Conservation (phyloP, 2,329 filamentous ascomycete species). For the Colletotrichum costaricense region DNA sequence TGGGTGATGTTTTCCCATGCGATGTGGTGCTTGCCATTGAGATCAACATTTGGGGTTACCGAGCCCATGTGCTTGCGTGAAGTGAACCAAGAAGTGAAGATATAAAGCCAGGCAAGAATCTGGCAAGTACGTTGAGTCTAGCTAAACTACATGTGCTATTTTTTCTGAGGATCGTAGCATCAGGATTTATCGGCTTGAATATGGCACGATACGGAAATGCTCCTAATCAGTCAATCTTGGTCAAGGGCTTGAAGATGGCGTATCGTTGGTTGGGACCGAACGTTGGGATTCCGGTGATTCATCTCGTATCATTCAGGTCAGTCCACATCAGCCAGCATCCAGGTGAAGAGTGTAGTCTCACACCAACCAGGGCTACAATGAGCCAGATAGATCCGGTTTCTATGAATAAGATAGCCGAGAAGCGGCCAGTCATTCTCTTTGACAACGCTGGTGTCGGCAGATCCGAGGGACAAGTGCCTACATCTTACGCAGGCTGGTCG, state of each 20-base stretch:
- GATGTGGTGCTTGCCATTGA: background rate
- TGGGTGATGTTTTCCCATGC: background rate
- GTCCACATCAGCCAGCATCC: background rate
- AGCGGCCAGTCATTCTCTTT: background rate
- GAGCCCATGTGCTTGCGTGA: no score
- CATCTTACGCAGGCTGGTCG: background rate
- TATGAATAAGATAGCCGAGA: background rate
- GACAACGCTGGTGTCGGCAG: background rate
- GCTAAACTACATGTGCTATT: no score
- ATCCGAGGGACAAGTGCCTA: background rate
- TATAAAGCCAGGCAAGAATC: background rate
- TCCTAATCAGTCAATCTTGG: background rate
- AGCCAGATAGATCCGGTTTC: background rate
- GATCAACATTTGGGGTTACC: background rate
- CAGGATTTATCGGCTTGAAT: background rate
- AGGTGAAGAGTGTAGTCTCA: background rate
- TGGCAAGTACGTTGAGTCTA: no score
- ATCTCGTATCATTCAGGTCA: background rate
- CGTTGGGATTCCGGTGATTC: background rate
- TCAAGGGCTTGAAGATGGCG: background rate
- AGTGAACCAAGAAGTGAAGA: accelerated
- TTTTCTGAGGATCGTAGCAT: background rate
- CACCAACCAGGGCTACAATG: background rate
- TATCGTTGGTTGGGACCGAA: background rate
- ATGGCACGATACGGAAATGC: background rate